A percentile compares a stretch with the other conserved stretches of the same genome.
Evolutionary conservation across 2,329 filamentous ascomycete species (phyloP).

Genomic region (Coniochaeta sp.): DNA sequence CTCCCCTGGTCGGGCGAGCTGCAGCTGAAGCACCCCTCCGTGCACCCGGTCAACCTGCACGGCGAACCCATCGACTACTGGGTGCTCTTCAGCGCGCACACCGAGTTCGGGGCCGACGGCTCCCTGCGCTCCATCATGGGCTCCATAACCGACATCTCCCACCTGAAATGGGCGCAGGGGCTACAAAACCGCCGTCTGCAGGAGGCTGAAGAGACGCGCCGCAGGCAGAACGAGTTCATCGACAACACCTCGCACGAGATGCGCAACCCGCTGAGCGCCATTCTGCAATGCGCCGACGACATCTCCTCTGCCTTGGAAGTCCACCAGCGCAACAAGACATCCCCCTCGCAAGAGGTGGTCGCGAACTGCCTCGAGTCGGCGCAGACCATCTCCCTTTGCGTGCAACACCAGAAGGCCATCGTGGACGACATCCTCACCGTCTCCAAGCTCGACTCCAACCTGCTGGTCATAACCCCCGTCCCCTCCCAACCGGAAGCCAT

Average conservation of each 20-base stretch:
- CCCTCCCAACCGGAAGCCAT: conserved; percentile 44
- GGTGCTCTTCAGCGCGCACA: conserved; percentile 30
- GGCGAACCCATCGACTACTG: conserved; percentile 34
- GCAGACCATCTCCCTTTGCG: conserved; percentile 48
- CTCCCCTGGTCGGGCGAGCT: conserved; percentile 32
- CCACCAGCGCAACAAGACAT: conserved; percentile 15
- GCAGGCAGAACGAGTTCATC: conserved; percentile 50
- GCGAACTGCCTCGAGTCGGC: conserved; percentile 45
- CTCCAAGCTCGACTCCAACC: conserved; percentile 46
- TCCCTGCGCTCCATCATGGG: conserved; percentile 29
- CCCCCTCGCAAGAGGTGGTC: conserved; percentile 25
- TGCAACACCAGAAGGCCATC: conserved; percentile 49
- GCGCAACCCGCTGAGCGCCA: conserved; percentile 47
- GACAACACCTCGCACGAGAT: conserved; percentile 46
- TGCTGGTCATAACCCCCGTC: conserved; percentile 48
- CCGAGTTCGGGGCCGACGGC: conserved; percentile 24
- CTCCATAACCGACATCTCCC: conserved; percentile 34
- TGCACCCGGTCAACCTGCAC: conserved; percentile 22
- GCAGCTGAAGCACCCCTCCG: conserved; percentile 27
- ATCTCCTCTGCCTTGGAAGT: conserved; percentile 25
- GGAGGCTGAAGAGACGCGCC: conserved; percentile 27
- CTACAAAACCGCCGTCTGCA: conserved; percentile 27
- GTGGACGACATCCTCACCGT: conserved; percentile 41
- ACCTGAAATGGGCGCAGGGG: conserved; percentile 34
- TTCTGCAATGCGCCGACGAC: conserved; percentile 51